Evolutionary conservation across 169 alveolate genomes (phyloP).

Genomic region (Plasmodium vinckei): DNA sequence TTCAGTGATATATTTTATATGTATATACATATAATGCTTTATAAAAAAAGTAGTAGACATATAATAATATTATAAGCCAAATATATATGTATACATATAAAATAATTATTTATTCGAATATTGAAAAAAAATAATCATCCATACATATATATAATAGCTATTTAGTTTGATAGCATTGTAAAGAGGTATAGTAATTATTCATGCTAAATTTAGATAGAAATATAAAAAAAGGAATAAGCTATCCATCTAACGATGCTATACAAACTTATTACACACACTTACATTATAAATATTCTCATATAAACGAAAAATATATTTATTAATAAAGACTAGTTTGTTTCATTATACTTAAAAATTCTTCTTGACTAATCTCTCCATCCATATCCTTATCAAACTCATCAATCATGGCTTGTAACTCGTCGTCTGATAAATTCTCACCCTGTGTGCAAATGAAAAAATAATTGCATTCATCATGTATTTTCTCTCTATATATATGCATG

Average conservation of each 20-base stretch:
- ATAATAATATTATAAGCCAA: no score
- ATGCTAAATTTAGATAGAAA: constrained; percentile 12
- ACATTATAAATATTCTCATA: neutral
- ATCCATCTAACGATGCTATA: neutral
- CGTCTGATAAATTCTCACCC: constrained; percentile 97
- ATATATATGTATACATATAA: no score
- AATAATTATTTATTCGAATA: no score
- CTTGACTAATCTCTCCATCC: constrained; percentile 96
- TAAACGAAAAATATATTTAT: constrained; percentile 3
- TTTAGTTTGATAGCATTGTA: no score
- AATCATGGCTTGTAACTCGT: constrained; percentile 98
- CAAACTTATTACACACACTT: neutral
- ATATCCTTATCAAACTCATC: constrained; percentile 98
- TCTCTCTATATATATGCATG: neutral
- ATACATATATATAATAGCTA: no score
- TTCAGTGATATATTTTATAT: neutral
- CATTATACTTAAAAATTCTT: constrained; percentile 97
- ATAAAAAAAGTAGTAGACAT: no score
- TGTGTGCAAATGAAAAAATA: constrained; percentile 20
- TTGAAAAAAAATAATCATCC: no score
- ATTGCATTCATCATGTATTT: neutral
- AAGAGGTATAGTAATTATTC: no score
- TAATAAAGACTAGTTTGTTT: constrained; percentile 94
- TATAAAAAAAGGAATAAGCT: constrained; percentile 21
- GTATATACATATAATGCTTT: constrained; percentile 45